phyloP scores from a whole-genome alignment of 2,329 filamentous ascomycete genomes.

The Taxawa tesnikishii region DNA sequence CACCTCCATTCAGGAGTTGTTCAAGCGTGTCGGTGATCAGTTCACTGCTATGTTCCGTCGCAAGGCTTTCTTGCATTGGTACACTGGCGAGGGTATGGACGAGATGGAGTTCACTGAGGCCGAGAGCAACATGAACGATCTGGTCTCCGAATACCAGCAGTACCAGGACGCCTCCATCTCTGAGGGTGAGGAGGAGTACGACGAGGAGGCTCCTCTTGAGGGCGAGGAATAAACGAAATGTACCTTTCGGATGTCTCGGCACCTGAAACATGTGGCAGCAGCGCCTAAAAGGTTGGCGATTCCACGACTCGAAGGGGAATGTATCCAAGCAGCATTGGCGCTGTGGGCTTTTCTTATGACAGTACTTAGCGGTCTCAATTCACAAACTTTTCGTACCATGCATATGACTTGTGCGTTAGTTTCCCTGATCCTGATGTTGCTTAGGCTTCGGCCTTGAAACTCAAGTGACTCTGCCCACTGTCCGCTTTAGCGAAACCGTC shows the following conservation, averaged over 20 bases:
- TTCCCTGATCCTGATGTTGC: no score
- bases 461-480: no score
- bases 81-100: constrained; percentile 99
- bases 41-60: constrained; percentile 99
- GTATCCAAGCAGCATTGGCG: constrained; percentile 6
- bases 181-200: constrained; percentile 93
- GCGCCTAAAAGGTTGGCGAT: constrained; percentile 1
- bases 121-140: constrained; percentile 99
- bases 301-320: constrained; percentile 1
- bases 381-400: neutral
- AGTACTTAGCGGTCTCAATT: neutral
- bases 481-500: no score
- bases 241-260: constrained; percentile 3
- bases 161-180: constrained; percentile 98
- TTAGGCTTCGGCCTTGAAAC: no score
- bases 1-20: constrained; percentile 98
- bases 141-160: constrained; percentile 99
- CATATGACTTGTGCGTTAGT: no score
- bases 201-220: constrained; percentile 67
- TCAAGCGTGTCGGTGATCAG: constrained; percentile 99
- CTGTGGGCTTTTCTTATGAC: constrained; percentile 5
- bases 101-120: constrained; percentile 99
- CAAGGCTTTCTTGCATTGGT: constrained; percentile 99
- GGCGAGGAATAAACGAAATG: constrained; percentile 53
- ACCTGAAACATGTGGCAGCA: constrained; percentile 5